Evolutionary conservation across 208 protist species (phyloP), one percentile per base, ranked within the genome.

Genomic region (Crithidia brevicula): DNA sequence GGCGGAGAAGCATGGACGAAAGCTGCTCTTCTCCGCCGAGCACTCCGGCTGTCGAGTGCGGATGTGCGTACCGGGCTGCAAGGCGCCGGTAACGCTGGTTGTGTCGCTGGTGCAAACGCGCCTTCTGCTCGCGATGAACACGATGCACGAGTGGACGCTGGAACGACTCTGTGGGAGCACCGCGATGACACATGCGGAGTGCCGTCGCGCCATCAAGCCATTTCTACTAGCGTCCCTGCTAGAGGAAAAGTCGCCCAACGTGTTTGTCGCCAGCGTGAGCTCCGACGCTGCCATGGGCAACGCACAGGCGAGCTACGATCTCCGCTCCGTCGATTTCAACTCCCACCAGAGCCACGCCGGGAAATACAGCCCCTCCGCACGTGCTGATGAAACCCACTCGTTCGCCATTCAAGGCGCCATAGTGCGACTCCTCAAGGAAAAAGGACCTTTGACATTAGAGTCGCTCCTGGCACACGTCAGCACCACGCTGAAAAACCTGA

Each of bases 31-130:
- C 45, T 74, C 69, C 22, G 53, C 60, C 11, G 69, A 74, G 50
- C 61, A 74, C 45, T 74, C 69, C 18, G 69, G 69, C 31, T 54
- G 50, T 36, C 69, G 69, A 10, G 20, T 74, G 22, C 46, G 10
- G 28, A 67, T 74, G 69, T 53, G 58, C 10, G 40, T 42, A 10
- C 42, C 69, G 1, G 45, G 42, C 11, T 3, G 46, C 5, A 6
- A 38, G n/a, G 38, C 23, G 13, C 53, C 67, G 33, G 23, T 67
- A 30, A 62, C 46, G 43, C 40, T 74, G 15, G 16, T 74, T 2
- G 69, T 74, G 45, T 74, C 69, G 31, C 46, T 74, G 18, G 36
- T 57, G 42, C 69, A 74, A 52, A 67, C 56, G 43, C 69, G 69
- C n/a, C 47, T 62, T 13, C 28, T 74, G 53, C 42, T 74, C 1